These are phyloP conservation scores for Corchorus capsularis DNA, from an alignment of 345 rosid genomes.

Conservation along the genomic window DNA sequence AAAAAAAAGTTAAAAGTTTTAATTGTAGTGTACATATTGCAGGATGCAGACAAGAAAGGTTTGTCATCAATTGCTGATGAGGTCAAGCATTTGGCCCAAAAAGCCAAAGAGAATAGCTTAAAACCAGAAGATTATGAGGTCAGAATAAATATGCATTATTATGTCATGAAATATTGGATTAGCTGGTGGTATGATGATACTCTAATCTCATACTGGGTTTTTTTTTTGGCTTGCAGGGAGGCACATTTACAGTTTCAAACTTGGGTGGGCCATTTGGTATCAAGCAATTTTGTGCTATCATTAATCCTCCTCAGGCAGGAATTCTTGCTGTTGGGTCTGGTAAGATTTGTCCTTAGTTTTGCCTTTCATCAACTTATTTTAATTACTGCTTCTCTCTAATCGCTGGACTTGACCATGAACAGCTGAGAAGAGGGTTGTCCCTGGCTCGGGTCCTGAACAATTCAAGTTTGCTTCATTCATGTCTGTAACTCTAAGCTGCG, in stretches of 20 bases:
- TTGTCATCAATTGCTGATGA: slow-evolving; percentile 76
- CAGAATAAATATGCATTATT: background rate
- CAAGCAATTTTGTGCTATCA: slow-evolving; percentile 90
- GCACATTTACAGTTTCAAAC: slow-evolving; percentile 93
- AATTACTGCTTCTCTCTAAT: slow-evolving; percentile 13
- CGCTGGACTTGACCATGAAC: slow-evolving; percentile 22
- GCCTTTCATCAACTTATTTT: background rate
- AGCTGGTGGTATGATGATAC: background rate
- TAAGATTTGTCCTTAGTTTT: slow-evolving; percentile 31
- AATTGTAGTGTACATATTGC: slow-evolving; percentile 23
- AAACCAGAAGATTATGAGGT: slow-evolving; percentile 99
- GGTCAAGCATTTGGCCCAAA: slow-evolving; percentile 84
- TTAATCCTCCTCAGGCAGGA: slow-evolving; percentile 96
- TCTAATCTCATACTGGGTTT: slow-evolving; percentile 1
- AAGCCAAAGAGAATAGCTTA: slow-evolving; percentile 84
- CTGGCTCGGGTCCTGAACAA: slow-evolving; percentile 63
- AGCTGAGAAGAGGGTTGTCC: slow-evolving; percentile 94
- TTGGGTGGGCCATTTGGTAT: slow-evolving; percentile 98
- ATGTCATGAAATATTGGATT: background rate
- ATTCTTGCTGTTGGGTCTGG: slow-evolving; percentile 95
- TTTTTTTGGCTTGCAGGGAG: slow-evolving; percentile 58
- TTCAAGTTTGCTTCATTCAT: slow-evolving; percentile 77
- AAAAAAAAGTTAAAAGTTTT: background rate
- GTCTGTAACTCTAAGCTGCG: slow-evolving; percentile 91
- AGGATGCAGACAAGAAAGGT: slow-evolving; percentile 98